A percentile compares a stretch with the other conserved stretches of the same genome.
phyloP scores from a whole-genome alignment of 331 rosid species.

The Dryas integrifolia region DNA sequence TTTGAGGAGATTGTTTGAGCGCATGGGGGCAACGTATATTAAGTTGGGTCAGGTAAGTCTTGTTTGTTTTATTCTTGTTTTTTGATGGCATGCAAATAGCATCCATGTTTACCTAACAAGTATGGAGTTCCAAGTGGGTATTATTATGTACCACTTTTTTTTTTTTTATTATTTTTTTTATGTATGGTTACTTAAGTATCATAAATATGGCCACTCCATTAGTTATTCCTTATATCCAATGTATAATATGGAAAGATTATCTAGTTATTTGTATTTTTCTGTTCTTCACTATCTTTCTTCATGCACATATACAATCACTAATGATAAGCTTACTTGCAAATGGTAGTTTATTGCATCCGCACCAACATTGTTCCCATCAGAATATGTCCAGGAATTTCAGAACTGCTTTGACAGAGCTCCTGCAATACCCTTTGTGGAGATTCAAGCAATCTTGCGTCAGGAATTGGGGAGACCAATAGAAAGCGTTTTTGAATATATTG shows the following conservation, averaged over 20 bases:
- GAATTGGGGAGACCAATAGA: conserved; percentile 84
- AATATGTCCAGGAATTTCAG: conserved; percentile 91
- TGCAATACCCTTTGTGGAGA: conserved; percentile 69
- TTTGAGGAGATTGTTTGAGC: conserved; percentile 83
- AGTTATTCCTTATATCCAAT: not conserved
- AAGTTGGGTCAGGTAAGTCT: conserved; percentile 86
- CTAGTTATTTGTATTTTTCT: not conserved
- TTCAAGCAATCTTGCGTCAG: conserved; percentile 62
- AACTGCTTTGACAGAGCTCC: conserved; percentile 94
- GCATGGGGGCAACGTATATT: conserved; percentile 94
- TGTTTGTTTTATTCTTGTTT: conserved; percentile 19
- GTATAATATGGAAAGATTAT: not conserved
- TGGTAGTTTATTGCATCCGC: conserved; percentile 88
- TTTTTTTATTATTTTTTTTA: not conserved
- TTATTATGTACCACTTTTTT: not conserved
- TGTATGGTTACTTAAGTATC: not conserved
- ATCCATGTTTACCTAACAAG: not conserved
- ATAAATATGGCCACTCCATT: not conserved
- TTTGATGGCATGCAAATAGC: not conserved
- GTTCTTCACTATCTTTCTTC: conserved; percentile 9
- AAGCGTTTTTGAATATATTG: conserved; percentile 75
- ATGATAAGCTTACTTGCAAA: conserved; percentile 36
- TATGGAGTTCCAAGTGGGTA: not conserved
- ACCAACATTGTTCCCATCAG: conserved; percentile 85
- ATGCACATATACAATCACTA: conserved; percentile 13